Percentiles rank a stretch among this genome's conserved stretches.
phyloP scores from a whole-genome alignment of 2,329 filamentous ascomycete genomes.

The Sclerotinia subarctica region DNA sequence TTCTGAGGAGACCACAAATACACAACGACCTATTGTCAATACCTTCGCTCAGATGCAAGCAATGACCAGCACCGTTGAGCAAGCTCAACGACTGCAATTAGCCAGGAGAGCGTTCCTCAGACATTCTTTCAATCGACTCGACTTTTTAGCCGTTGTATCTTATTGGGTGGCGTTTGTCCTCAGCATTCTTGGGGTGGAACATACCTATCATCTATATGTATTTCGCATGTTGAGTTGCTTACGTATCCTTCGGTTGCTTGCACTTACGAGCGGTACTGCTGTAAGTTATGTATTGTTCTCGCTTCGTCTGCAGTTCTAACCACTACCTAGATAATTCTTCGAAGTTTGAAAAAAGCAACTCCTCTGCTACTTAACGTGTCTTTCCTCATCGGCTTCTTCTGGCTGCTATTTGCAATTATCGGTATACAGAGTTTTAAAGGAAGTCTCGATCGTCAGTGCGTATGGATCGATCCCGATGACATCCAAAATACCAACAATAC shows the following conservation, averaged over 20 bases:
- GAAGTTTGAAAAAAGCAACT: slow-evolving; percentile 92
- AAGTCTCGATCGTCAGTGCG: slow-evolving; percentile 72
- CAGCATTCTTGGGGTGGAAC: slow-evolving; percentile 66
- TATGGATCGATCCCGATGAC: slow-evolving; percentile 67
- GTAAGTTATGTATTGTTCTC: slow-evolving; percentile 48
- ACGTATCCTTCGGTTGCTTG: slow-evolving; percentile 85
- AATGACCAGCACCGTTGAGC: slow-evolving; percentile 58
- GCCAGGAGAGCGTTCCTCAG: slow-evolving; percentile 89
- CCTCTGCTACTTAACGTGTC: slow-evolving; percentile 89
- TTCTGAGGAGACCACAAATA: slow-evolving; percentile 23
- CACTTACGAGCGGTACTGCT: slow-evolving; percentile 88
- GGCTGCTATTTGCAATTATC: slow-evolving; percentile 94
- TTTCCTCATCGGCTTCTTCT: slow-evolving; percentile 94
- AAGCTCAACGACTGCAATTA: slow-evolving; percentile 80
- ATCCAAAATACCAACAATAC: slow-evolving; percentile 48
- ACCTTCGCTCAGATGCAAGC: slow-evolving; percentile 55
- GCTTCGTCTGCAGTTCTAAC: slow-evolving; percentile 9
- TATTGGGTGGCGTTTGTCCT: slow-evolving; percentile 90
- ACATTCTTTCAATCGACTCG: slow-evolving; percentile 92
- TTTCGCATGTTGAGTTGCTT: slow-evolving; percentile 97
- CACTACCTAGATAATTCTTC: slow-evolving; percentile 70
- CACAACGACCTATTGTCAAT: slow-evolving; percentile 32
- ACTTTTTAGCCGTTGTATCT: slow-evolving; percentile 90
- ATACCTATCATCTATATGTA: slow-evolving; percentile 70
- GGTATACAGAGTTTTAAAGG: slow-evolving; percentile 95